Conservation (phyloP, 176 grass and related monocot species). For the Oryza brachyantha region DNA sequence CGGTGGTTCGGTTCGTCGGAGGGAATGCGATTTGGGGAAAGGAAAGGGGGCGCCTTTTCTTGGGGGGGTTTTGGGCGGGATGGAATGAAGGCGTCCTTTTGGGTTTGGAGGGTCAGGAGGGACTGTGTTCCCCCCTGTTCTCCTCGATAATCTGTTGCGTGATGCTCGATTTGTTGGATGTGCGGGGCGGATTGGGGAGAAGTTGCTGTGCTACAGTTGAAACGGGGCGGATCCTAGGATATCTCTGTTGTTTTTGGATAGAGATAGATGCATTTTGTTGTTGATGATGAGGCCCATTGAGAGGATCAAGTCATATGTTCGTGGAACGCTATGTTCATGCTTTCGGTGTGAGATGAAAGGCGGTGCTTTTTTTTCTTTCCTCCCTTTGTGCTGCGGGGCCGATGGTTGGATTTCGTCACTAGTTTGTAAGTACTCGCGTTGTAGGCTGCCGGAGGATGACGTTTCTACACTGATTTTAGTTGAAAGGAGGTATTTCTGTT, state of each 20-base stretch:
- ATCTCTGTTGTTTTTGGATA: background rate
- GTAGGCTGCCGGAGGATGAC: no score
- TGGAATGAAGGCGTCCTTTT: background rate
- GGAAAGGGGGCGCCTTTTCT: background rate
- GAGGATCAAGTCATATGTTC: background rate
- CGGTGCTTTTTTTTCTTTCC: background rate
- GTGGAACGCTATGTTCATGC: background rate
- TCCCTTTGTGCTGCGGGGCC: background rate
- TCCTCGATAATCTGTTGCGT: background rate
- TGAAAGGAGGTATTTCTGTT: no score
- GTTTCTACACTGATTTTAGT: no score
- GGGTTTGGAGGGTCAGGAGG: background rate
- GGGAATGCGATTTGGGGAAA: background rate
- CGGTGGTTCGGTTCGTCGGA: background rate
- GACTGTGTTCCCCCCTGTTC: background rate
- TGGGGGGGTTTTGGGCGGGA: background rate
- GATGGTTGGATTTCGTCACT: no score
- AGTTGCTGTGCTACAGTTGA: background rate
- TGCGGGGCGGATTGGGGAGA: constrained; percentile 1
- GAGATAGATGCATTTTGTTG: constrained; percentile 2
- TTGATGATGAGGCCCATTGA: no score
- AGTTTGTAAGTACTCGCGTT: no score
- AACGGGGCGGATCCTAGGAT: background rate
- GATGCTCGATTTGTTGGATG: background rate
- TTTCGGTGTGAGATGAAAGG: background rate